Evolutionary conservation across 768 basidiomycete species (phyloP), one percentile per base, ranked within the genome.

Genomic region (Boletus rufocinnamomeus): DNA sequence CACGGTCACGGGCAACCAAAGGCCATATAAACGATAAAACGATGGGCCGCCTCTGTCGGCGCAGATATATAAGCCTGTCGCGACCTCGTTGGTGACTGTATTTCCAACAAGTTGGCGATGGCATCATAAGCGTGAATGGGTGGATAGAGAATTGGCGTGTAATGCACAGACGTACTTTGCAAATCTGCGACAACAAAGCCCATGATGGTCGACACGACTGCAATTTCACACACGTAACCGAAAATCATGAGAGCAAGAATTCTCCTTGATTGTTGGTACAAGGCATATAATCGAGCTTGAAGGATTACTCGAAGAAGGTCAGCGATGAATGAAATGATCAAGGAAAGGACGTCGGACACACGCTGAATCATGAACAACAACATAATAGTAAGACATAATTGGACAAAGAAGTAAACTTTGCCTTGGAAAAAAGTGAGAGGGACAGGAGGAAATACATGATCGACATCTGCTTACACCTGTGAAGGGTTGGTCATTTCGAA

Each of bases 271-370:
- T 25, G 7, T 27, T 25, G 50, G 28, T 62, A 65, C 44, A 65
- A 23, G 6, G 59, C 54, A n/a, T 58, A 65, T 25, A 65, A 37
- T n/a, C 60, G 54, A 50, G 32, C 54, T 49, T 65, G 63, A 17
- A 62, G 60, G 7, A 64, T 44, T 10, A 59, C 60, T 65, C 21
- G 41, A 40, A 16, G 14, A 17, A 2, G 9, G 35, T 65, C 47
- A 55, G 25, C 6, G 7, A 40, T 50, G 25, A 11, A 14, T 3
- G 9, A 17, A 45, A 35, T 28, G 32, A 4, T 2, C n/a, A 2
- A 27, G n/a, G n/a, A n/a, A n/a, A 23, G 21, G 3, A 37, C n/a
- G 10, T 54, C 27, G 43, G 34, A 54, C 63, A n/a, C 10, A 21
- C 27, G 56, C 54, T n/a, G 23, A 9, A 60, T 49, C 21, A 54